Evolutionary conservation across 2,329 filamentous ascomycete species (phyloP), one percentile per base, ranked within the genome.

Genomic region (Pezicula carpinea): DNA sequence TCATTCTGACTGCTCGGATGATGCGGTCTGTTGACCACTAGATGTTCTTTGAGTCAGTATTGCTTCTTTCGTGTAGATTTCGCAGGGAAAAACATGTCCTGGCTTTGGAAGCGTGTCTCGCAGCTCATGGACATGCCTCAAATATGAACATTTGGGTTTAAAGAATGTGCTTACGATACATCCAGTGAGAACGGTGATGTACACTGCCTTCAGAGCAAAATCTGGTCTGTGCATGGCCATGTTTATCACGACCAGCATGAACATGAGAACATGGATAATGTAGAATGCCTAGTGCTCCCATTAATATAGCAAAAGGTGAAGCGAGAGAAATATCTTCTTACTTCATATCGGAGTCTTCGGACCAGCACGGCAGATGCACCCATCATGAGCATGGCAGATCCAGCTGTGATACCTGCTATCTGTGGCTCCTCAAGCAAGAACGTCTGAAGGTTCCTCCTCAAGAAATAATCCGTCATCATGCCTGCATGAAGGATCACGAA

Each of bases 11-110:
- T 19, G 71, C 53, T 13, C 78, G 70, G 34, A 80, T 53, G n/a
- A 73, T 45, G 4, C 77, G 71, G 48, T 81, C 78, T 6, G 69
- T 36, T 8, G 60, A 53, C 75, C 77, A 80, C n/a, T n/a, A n/a
- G n/a, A n/a, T n/a, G n/a, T n/a, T n/a, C n/a, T n/a, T n/a, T n/a
- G n/a, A n/a, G n/a, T n/a, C n/a, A n/a, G n/a, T n/a, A n/a, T n/a
- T n/a, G n/a, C n/a, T n/a, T n/a, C n/a, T n/a, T n/a, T n/a, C n/a
- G n/a, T n/a, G n/a, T n/a, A n/a, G n/a, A n/a, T n/a, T n/a, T n/a
- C n/a, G n/a, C n/a, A n/a, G n/a, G n/a, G n/a, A n/a, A n/a, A n/a
- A n/a, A n/a, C n/a, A n/a, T n/a, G n/a, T n/a, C n/a, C n/a, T n/a
- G n/a, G n/a, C n/a, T n/a, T n/a, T n/a, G n/a, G n/a, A n/a, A n/a